Evolutionary conservation across 257 asterid species (phyloP).

Genomic region (Rhazya stricta): DNA sequence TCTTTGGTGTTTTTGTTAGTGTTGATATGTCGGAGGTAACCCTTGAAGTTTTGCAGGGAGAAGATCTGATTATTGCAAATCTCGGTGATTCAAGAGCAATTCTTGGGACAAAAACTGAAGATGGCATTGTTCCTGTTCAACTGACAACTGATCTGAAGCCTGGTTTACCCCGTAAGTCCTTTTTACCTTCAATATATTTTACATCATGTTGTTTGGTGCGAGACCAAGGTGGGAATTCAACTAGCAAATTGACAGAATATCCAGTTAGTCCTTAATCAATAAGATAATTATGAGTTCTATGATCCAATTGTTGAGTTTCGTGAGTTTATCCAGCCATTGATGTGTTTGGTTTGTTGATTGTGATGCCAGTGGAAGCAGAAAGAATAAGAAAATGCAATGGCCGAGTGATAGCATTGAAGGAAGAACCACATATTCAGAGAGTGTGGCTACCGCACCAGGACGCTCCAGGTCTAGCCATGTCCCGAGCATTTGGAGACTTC

Average conservation of each 20-base stretch:
- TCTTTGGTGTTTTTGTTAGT: not conserved
- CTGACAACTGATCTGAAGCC: constrained; percentile 84
- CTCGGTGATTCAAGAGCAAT: constrained; percentile 85
- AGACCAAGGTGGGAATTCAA: not conserved
- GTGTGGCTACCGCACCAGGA: constrained; percentile 78
- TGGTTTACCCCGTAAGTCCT: constrained; percentile 52
- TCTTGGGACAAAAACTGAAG: constrained; percentile 50
- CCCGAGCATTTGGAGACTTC: constrained; percentile 80
- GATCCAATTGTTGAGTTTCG: not conserved
- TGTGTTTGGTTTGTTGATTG: not conserved
- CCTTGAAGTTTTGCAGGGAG: constrained; percentile 37
- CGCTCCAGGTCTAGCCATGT: constrained; percentile 88
- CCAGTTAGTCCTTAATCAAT: no score
- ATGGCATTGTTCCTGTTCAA: constrained; percentile 51
- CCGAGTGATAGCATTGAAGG: constrained; percentile 57
- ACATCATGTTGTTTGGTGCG: not conserved
- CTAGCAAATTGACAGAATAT: no score
- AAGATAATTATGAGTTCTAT: no score
- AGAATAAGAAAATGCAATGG: constrained; percentile 69
- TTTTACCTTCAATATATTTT: no score
- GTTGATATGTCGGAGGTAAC: not conserved
- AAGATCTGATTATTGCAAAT: constrained; percentile 61
- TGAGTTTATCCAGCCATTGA: not conserved
- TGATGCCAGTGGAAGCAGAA: constrained; percentile 73
- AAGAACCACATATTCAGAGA: constrained; percentile 61